Evolutionary conservation across 192 early-diverging fungal species (phyloP), one percentile per base, ranked within the genome.

Genomic region (Pilaira anomala): DNA sequence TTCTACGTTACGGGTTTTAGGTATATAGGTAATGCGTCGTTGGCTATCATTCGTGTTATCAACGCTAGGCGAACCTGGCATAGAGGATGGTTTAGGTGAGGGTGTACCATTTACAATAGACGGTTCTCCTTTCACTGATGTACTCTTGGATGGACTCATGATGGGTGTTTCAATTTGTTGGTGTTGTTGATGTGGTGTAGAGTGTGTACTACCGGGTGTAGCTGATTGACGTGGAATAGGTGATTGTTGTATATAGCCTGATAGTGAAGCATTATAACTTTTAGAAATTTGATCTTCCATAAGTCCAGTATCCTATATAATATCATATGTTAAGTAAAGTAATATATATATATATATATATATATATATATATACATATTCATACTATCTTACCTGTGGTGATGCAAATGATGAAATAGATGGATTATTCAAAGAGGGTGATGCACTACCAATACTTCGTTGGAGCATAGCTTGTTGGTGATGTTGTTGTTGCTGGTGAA

Each of bases 1-100:
- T 54, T 92, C 88, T 7, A 92, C 78, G 21, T 78, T 82, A 22
- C 89, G 80, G 52, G 81, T 82, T 48, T 81, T 79, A 14, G 87
- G 87, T 18, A 78, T 65, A 62, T 84, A 88, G 8, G 65, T 67
- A 24, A 79, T 25, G 14, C 51, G 26, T 18, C 26, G 29, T 5
- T 30, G 24, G 12, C 14, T n/a, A 6, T 30, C 18, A 9, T 42
- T 65, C 8, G 54, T 74, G 28, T 75, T 49, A 30, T 58, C 45
- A 0, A 22, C 16, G 7, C 18, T 4, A 14, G 44, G 44, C 3
- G 44, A 46, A 16, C 16, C 9, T 46, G 44, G 24, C 36, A 49
- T 48, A 0, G 61, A 45, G 13, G 30, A 19, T 13, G 54, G 25
- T 8, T 55, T 40, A 13, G 36, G 42, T 13, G 53, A 39, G 3